phyloP scores from a whole-genome alignment of 257 asterid genomes.

The Ocimum tenuiflorum region DNA sequence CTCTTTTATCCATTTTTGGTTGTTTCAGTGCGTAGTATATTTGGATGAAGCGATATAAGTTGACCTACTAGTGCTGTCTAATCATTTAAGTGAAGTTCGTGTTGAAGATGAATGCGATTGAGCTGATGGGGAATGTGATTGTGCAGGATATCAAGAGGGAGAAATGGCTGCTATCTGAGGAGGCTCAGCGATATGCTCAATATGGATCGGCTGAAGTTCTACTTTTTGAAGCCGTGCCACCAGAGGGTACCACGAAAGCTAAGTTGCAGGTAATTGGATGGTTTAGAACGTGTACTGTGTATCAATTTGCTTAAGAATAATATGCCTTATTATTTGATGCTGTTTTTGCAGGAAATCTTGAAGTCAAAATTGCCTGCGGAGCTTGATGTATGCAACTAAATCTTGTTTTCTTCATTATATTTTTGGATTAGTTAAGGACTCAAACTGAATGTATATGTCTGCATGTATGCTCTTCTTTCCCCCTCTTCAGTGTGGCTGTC shows the following conservation, averaged over 20 bases:
- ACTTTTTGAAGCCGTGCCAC: constrained; percentile 65
- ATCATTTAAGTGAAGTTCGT: not conserved
- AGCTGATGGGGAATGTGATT: constrained; percentile 7
- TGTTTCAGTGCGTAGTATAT: not conserved
- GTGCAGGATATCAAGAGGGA: constrained; percentile 80
- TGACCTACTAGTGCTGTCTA: not conserved
- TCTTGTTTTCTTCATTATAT: not conserved
- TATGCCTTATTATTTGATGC: constrained; percentile 11
- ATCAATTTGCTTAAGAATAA: constrained; percentile 7
- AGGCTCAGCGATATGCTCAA: constrained; percentile 61
- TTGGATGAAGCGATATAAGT: not conserved
- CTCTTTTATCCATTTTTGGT: not conserved
- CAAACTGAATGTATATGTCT: not conserved
- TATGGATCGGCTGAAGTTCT: constrained; percentile 89
- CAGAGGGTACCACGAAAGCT: constrained; percentile 59
- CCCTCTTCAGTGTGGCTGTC: not conserved
- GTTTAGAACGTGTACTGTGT: not conserved
- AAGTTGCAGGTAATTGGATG: constrained; percentile 60
- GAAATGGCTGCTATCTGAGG: constrained; percentile 73
- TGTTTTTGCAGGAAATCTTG: constrained; percentile 28
- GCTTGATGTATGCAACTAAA: constrained; percentile 26
- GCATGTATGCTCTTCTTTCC: not conserved
- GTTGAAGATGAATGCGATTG: not conserved
- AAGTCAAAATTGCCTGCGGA: constrained; percentile 29
- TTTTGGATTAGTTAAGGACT: not conserved